A percentile compares a stretch with the other conserved stretches of the same genome.
Conservation (phyloP, 2,329 filamentous ascomycete species). For the Aspergillus pseudoviridinutans region DNA sequence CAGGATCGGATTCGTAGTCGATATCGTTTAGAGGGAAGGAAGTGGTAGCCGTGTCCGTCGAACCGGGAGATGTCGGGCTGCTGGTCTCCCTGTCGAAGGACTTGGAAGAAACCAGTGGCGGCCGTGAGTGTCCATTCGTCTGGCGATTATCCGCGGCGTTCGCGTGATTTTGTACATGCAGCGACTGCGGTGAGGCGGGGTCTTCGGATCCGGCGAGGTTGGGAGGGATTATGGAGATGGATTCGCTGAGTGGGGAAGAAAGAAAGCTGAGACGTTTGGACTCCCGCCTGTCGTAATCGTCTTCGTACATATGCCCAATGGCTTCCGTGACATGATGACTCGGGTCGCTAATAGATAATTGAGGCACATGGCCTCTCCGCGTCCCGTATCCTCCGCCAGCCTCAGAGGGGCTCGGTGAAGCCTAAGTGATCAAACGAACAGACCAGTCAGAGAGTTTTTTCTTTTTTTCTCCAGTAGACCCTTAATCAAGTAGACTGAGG, state of each 20-base stretch:
- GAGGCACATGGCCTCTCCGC: slow-evolving; percentile 56
- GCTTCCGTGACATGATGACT: slow-evolving; percentile 92
- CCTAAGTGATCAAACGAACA: slow-evolving; percentile 24
- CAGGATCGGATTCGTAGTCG: slow-evolving; percentile 85
- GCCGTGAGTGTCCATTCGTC: slow-evolving; percentile 31
- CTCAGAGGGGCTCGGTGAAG: slow-evolving; percentile 39
- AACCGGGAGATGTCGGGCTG: slow-evolving; percentile 51
- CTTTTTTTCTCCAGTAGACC: neutral
- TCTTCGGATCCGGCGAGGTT: slow-evolving; percentile 24
- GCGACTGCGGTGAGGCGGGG: slow-evolving; percentile 22
- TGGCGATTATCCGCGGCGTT: slow-evolving; percentile 26
- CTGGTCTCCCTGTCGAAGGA: slow-evolving; percentile 43
- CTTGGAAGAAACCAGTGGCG: slow-evolving; percentile 20
- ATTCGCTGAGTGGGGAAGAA: slow-evolving; percentile 45
- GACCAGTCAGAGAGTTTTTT: slow-evolving; percentile 7
- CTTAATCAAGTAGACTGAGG: neutral
- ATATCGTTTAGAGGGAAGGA: slow-evolving; percentile 75
- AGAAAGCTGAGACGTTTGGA: slow-evolving; percentile 74
- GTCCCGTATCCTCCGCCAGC: slow-evolving; percentile 46
- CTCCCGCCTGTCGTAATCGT: slow-evolving; percentile 60
- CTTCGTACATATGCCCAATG: slow-evolving; percentile 85
- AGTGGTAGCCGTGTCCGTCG: slow-evolving; percentile 55
- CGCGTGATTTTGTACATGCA: slow-evolving; percentile 31
- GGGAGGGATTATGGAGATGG: slow-evolving; percentile 38
- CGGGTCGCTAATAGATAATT: slow-evolving; percentile 75